These are phyloP conservation scores for Colletotrichum coccodes DNA, from an alignment of 2,329 filamentous ascomycete species.

Conservation along the genomic window DNA sequence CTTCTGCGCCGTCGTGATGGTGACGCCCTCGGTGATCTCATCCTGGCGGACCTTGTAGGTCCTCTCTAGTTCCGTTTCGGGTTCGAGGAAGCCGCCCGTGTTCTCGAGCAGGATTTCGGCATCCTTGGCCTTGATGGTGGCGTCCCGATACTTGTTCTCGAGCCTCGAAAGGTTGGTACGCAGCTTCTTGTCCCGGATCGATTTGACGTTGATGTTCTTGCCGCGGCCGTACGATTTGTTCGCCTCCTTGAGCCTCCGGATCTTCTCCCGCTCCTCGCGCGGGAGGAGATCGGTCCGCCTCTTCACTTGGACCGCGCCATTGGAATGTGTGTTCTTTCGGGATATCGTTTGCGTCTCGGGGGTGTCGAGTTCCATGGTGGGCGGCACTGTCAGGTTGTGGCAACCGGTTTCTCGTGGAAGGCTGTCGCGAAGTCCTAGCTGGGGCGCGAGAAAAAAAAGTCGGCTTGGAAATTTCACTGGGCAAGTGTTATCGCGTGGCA, in stretches of 20 bases:
- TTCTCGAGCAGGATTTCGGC: conserved; percentile 95
- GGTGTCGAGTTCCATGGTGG: conserved; percentile 48
- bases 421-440: conserved; percentile 17
- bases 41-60: conserved; percentile 94
- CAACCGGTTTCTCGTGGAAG: background rate
- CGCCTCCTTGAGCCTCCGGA: conserved; percentile 68
- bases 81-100: conserved; percentile 84
- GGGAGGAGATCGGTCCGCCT: conserved; percentile 62
- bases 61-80: conserved; percentile 87
- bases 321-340: conserved; percentile 52
- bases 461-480: conserved; percentile 21
- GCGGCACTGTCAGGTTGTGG: conserved; percentile 2
- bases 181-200: conserved; percentile 89
- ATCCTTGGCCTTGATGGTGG: conserved; percentile 87
- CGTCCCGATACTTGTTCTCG: conserved; percentile 85
- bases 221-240: conserved; percentile 87
- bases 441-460: conserved; percentile 8
- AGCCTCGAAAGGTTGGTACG: conserved; percentile 81
- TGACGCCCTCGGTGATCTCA: conserved; percentile 80
- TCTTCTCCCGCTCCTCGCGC: conserved; percentile 61
- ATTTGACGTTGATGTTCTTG: conserved; percentile 75
- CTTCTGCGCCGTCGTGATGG: conserved; percentile 88
- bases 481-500: conserved; percentile 24
- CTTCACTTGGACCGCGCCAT: conserved; percentile 63
- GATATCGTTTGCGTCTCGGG: conserved; percentile 46